Evolutionary conservation across 352 stramenopile species (phyloP).

Genomic region (Phytophthora foliorum): DNA sequence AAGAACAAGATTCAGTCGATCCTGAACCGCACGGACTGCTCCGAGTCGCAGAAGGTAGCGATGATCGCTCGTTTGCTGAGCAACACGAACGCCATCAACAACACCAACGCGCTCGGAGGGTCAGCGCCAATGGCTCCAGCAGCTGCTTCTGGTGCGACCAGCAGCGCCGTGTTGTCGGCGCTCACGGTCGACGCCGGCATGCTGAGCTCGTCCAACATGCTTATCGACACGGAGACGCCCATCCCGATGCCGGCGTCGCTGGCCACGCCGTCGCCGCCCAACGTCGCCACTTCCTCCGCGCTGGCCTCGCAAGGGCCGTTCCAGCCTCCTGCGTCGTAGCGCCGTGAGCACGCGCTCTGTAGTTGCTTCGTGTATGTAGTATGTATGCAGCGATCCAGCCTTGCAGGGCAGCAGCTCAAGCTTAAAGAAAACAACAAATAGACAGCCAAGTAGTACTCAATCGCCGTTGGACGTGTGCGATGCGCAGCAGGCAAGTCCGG

Average conservation of each 20-base stretch:
- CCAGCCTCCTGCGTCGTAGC: conserved; percentile 32
- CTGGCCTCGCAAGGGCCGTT: conserved; percentile 34
- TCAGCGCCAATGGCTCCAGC: conserved; percentile 1
- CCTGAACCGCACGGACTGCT: conserved; percentile 85
- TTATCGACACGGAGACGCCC: conserved; percentile 58
- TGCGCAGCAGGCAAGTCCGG: too few species aligned
- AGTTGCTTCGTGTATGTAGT: conserved; percentile 35
- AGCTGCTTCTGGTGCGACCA: conserved; percentile 15
- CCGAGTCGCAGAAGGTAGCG: conserved; percentile 89
- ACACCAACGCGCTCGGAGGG: conserved; percentile 35
- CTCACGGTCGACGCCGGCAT: conserved; percentile 38
- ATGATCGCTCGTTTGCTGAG: conserved; percentile 90
- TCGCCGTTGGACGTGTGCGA: conserved; percentile 8
- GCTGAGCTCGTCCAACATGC: conserved; percentile 44
- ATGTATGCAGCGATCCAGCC: conserved; percentile 34
- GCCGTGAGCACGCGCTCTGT: conserved; percentile 23
- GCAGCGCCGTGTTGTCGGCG: conserved; percentile 35
- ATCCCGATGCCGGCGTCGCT: conserved; percentile 61
- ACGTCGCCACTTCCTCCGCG: conserved; percentile 38
- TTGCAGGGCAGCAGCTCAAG: conserved; percentile 13
- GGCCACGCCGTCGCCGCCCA: conserved; percentile 25
- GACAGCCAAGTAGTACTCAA: conserved; percentile 30
- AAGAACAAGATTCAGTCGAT: conserved; percentile 93
- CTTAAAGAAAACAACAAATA: conserved; percentile 42
- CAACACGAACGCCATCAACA: conserved; percentile 86